Base-by-base conservation (phyloP, 1,284 basidiomycete species). In the Psilocybe mexicana region DNA sequence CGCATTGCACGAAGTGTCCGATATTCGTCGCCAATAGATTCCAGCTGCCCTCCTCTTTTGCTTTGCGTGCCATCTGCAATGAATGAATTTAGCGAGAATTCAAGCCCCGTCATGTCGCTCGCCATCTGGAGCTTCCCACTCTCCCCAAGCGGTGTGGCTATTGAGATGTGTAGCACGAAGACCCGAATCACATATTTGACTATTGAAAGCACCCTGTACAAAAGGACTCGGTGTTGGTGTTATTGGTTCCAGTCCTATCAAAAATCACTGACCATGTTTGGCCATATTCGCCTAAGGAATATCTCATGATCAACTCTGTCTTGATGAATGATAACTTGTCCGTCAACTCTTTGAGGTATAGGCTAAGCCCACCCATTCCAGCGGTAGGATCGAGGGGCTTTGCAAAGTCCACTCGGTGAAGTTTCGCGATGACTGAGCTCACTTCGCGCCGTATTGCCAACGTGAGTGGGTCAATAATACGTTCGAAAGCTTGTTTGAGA, bases 91-190 rank as follows among this genome's bases (percentile, higher is more conserved):
- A 96, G 72, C 0, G 90, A 87, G 71, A 98, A 96, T 74, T 98
- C 96, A 53, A 98, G 81, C 71, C 95, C 92, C 0, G 96, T 92
- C 93, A 97, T 96, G 71, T 98, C 96, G 53, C 87, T 91, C 54
- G 94, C 93, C 59, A 98, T 79, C 72, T 95, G 93, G 36, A 98
- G 80, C 69, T 96, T 96, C 1, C 94, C 92, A 59, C 83, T 84
- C 75, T 98, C 96, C 11, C 92, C 88, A 3, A 97, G 79, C 0
- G 94, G 94, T 63, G 87, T 86, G 10, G 90, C 89, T 54, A 98
- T 92, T 14, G 92, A 94, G 10, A 91, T 89, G 68, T 98, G 93
- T 50, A 97, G 72, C 7, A 98, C 84, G 73, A 98, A 98, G 1
- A 86, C 89, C 62, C 83, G 82, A 50, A 96, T 87, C 28, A 90